phyloP scores from a whole-genome alignment of 2,329 filamentous ascomycete species.

The Neonectria faginata region DNA sequence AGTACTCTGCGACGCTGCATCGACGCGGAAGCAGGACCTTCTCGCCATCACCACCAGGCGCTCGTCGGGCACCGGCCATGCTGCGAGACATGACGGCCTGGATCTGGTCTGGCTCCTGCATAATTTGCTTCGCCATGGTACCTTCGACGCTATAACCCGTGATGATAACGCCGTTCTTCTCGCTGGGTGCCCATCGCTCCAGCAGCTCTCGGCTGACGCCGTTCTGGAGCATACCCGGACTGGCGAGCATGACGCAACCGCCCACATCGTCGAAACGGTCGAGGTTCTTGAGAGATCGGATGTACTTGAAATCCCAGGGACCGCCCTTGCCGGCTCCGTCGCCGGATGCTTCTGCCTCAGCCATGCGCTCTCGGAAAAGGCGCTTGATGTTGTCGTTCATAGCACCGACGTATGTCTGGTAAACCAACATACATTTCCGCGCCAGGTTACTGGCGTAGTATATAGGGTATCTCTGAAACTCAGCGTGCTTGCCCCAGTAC shows the following conservation, averaged over 20 bases:
- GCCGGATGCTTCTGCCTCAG: constrained; percentile 85
- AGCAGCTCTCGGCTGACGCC: constrained; percentile 93
- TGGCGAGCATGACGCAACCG: constrained; percentile 96
- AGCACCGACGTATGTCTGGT: constrained; percentile 96
- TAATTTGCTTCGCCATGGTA: constrained; percentile 96
- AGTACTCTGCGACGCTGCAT: constrained; percentile 94
- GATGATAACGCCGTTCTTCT: constrained; percentile 98
- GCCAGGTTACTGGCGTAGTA: constrained; percentile 98
- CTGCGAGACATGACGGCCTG: constrained; percentile 90
- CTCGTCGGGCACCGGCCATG: constrained; percentile 70
- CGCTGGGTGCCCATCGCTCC: constrained; percentile 95
- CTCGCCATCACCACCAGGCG: constrained; percentile 77
- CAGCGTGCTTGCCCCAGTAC: constrained; percentile 91
- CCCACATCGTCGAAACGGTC: constrained; percentile 97
- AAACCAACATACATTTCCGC: constrained; percentile 97
- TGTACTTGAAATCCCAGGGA: constrained; percentile 97
- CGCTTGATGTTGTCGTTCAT: constrained; percentile 99
- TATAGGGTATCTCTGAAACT: constrained; percentile 91
- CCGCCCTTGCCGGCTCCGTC: constrained; percentile 81
- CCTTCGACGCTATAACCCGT: constrained; percentile 99
- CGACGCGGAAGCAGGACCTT: constrained; percentile 91
- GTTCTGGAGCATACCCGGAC: constrained; percentile 97
- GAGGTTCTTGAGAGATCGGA: constrained; percentile 89
- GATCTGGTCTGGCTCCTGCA: constrained; percentile 95
- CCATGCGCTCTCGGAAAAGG: constrained; percentile 92